These are phyloP conservation scores for Filobasidium uniguttulatum DNA, from an alignment of 1,284 basidiomycete genomes.

Conservation along the genomic window DNA sequence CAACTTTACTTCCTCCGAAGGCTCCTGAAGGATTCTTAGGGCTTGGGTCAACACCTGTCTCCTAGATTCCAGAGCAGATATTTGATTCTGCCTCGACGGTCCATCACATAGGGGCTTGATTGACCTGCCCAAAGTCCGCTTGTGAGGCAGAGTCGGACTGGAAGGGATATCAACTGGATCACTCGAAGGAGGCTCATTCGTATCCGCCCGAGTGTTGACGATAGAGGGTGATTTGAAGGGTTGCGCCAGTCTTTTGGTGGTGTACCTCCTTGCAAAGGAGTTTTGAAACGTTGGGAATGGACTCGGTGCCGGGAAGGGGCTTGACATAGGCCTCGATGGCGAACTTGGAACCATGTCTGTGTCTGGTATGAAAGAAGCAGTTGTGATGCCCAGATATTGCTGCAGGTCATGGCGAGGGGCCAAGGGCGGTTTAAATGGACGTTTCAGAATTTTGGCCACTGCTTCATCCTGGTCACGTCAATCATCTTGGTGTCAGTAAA, in stretches of 20 bases:
- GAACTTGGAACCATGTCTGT: neutral
- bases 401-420: neutral
- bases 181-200: neutral
- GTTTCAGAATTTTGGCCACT: neutral
- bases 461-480: neutral
- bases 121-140: too few relatives aligned
- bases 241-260: conserved; percentile 10
- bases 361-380: neutral
- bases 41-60: conserved; percentile 22
- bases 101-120: too few relatives aligned
- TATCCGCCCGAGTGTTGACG: too few relatives aligned
- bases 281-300: neutral
- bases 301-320: neutral
- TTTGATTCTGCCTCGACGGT: conserved; percentile 7
- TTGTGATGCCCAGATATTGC: neutral
- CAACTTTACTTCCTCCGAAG: conserved; percentile 23
- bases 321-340: neutral
- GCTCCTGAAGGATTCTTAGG: conserved; percentile 18
- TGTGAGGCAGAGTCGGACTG: neutral
- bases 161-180: neutral
- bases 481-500: neutral
- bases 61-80: conserved; percentile 20
- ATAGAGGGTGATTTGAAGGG: conserved; percentile 23
- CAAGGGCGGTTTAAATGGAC: neutral
- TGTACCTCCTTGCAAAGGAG: neutral